These are phyloP conservation scores for Forsythia suspensa DNA, from an alignment of 257 asterid genomes.

Conservation along the genomic window DNA sequence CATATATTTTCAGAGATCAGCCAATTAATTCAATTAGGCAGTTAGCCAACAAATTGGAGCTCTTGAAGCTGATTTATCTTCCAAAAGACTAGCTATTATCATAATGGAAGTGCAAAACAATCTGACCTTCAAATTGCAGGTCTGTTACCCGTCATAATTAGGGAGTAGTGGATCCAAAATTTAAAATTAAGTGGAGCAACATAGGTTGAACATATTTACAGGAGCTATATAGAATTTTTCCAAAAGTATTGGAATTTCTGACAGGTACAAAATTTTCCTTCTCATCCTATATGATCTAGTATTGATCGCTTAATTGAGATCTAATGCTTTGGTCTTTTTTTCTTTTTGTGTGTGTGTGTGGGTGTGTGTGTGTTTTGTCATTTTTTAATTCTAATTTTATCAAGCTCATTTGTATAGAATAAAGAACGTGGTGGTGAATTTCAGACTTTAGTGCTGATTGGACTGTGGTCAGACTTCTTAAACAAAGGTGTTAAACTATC, in stretches of 20 bases:
- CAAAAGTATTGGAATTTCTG: background rate
- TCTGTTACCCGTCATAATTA: background rate
- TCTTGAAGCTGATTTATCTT: background rate
- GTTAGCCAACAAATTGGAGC: background rate
- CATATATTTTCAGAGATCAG: background rate
- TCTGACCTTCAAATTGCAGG: background rate
- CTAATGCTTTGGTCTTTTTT: background rate
- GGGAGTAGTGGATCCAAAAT: background rate
- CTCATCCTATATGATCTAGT: background rate
- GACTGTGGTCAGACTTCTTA: too few relatives aligned
- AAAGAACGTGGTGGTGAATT: too few relatives aligned
- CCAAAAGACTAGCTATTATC: background rate
- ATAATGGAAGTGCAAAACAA: background rate
- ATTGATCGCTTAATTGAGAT: background rate
- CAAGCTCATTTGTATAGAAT: background rate
- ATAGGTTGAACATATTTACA: background rate
- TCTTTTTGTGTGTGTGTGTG: background rate
- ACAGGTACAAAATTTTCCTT: background rate
- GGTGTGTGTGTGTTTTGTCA: background rate
- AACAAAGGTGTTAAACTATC: too few relatives aligned
- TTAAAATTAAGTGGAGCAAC: background rate
- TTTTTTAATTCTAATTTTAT: background rate
- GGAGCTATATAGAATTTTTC: background rate
- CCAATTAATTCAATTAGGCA: background rate
- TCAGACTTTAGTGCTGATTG: too few relatives aligned